phyloP scores from a whole-genome alignment of 768 basidiomycete species.

The Termitomyces titanicus region DNA sequence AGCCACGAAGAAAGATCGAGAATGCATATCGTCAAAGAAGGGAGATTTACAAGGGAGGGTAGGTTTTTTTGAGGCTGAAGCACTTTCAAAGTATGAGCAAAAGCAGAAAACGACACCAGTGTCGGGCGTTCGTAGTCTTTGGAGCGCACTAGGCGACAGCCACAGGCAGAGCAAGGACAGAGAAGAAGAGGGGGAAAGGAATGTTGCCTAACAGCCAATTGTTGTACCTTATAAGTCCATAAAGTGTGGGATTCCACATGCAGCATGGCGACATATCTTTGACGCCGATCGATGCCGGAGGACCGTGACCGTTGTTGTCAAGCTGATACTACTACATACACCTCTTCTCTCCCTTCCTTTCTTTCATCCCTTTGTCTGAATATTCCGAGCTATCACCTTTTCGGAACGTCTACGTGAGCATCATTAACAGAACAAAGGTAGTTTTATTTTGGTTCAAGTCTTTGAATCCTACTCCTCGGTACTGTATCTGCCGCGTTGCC shows the following conservation, averaged over 20 bases:
- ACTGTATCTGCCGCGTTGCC: no score
- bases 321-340: no score
- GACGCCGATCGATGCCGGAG: not conserved
- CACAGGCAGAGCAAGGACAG: constrained; percentile 19
- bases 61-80: constrained; percentile 26
- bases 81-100: constrained; percentile 21
- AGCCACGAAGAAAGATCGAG: constrained; percentile 35
- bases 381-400: no score
- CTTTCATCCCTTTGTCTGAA: no score
- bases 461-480: no score
- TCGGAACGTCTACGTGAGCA: no score
- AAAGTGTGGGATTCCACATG: no score
- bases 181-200: constrained; percentile 8
- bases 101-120: constrained; percentile 50
- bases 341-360: no score
- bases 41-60: constrained; percentile 24
- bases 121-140: constrained; percentile 43
- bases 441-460: no score
- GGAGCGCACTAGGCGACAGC: constrained; percentile 41
- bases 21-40: constrained; percentile 35
- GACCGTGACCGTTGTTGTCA: no score
- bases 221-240: constrained; percentile 6
- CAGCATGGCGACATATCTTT: not conserved
- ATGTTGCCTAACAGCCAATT: constrained; percentile 2
- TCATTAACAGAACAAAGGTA: no score